Evolutionary conservation across 768 basidiomycete species (phyloP), one percentile per base, ranked within the genome.

Genomic region (Pleurotus eryngii): DNA sequence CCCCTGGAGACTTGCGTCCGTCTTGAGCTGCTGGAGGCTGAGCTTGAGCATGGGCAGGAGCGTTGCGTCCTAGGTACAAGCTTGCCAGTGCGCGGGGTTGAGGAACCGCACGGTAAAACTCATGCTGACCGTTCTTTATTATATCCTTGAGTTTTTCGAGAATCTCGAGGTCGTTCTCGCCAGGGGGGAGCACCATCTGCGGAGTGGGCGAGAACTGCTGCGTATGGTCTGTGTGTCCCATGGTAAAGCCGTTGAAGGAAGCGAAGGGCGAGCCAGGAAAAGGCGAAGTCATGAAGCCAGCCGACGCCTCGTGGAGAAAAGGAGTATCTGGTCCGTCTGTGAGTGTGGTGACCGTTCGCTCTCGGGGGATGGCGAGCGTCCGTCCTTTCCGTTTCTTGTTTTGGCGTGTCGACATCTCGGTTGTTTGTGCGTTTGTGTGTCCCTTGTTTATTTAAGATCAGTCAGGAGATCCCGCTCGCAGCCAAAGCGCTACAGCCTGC

Each of bases 121-220:
- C 82, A 69, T 92, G 89, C 65, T 92, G 89, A 49, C 81, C 82
- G 30, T 75, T 78, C 65, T 84, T 86, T 70, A 92, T 91, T 56
- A 81, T 73, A 20, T 82, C 74, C 69, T 92, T 91, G 68, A 92
- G 83, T 56, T 83, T 83, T 71, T 90, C 83, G 58, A 92, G 79
- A 30, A 85, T 78, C 67, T 90, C 86, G 60, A 91, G 79, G 71
- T 90, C 90, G 65, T 75, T 79, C 63, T 82, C 76, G 6, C 85
- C 87, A 18, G 81, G 76, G 2, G 82, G 79, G 0, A 79, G 65
- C n/a, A 64, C 63, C 58, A 57, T 57, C 55, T 50, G 56, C 59
- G 64, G 62, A 49, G 27, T 54, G 57, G 64, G 61, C 57, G 72
- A 55, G 68, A 67, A 58, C 48, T 63, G 57, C 55, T 62, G 61